Evolutionary conservation across 163 green algal genomes (phyloP).

Genomic region (Trebouxia gelatinosa): DNA sequence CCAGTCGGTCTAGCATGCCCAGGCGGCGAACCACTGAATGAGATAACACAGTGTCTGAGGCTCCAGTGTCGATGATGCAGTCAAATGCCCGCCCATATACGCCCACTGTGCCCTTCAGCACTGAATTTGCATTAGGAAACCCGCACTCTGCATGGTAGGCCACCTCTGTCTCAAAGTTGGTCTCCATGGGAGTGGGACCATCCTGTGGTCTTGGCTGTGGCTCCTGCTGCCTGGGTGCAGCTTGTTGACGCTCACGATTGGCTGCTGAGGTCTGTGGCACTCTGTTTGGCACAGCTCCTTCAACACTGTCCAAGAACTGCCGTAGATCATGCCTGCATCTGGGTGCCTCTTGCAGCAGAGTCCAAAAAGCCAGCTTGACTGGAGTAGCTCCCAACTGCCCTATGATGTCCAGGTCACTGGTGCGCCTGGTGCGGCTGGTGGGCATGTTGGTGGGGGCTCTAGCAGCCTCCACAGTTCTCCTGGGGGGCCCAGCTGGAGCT

Average conservation of each 20-base stretch:
- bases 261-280: background rate
- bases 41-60: slow-evolving; percentile 11
- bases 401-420: background rate
- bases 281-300: background rate
- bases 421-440: background rate
- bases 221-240: background rate
- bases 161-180: background rate
- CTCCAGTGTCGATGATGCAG: slow-evolving; percentile 14
- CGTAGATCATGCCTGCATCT: background rate
- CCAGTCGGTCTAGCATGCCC: background rate
- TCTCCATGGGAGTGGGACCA: slow-evolving; percentile 1
- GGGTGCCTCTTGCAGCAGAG: background rate
- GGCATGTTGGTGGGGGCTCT: no score
- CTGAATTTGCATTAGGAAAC: background rate
- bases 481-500: no score
- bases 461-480: no score
- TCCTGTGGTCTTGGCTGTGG: background rate
- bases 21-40: slow-evolving; percentile 1
- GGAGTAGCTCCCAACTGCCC: background rate
- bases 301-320: background rate
- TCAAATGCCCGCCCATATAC: slow-evolving; percentile 2
- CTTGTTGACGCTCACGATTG: background rate
- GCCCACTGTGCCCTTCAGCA: background rate
- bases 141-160: background rate
- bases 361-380: background rate